These are phyloP conservation scores for Hygrocybe coccinea DNA, from an alignment of 768 basidiomycete species.

Conservation along the genomic window DNA sequence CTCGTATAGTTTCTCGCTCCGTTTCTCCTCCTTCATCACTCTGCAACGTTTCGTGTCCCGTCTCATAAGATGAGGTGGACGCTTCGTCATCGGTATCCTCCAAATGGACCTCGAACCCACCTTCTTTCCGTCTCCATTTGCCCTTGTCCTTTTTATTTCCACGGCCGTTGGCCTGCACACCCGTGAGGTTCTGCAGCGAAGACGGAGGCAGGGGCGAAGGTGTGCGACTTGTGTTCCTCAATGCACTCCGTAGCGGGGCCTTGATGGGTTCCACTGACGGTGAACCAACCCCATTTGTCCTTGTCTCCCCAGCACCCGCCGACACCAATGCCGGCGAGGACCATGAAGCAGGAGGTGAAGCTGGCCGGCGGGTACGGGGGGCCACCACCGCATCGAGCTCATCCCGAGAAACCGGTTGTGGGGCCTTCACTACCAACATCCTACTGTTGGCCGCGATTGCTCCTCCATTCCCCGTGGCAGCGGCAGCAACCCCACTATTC, in stretches of 20 bases:
- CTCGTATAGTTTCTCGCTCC: slow-evolving; percentile 7
- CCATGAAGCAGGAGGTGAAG: slow-evolving; percentile 2
- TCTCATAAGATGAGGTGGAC: slow-evolving; percentile 63
- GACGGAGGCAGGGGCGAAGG: slow-evolving; percentile 39
- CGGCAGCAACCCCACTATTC: neutral
- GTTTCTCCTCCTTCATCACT: slow-evolving; percentile 28
- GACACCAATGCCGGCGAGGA: neutral
- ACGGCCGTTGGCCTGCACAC: neutral
- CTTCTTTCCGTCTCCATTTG: slow-evolving; percentile 4
- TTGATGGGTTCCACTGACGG: slow-evolving; percentile 27
- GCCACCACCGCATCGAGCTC: slow-evolving; percentile 24
- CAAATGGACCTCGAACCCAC: neutral
- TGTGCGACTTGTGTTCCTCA: slow-evolving; percentile 49
- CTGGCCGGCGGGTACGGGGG: neutral
- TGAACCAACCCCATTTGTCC: slow-evolving; percentile 10
- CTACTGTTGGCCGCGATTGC: slow-evolving; percentile 14
- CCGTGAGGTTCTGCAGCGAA: neutral
- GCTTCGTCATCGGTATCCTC: slow-evolving; percentile 37
- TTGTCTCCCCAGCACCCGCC: neutral
- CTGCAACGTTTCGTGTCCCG: slow-evolving; percentile 52
- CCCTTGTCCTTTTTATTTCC: slow-evolving; percentile 21
- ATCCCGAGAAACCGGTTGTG: slow-evolving; percentile 36
- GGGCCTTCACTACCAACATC: slow-evolving; percentile 46
- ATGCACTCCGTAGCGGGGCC: slow-evolving; percentile 56
- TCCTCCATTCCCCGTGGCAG: slow-evolving; percentile 17